Conservation (phyloP, 1,284 basidiomycete genomes). For the Polyporus tsugae region DNA sequence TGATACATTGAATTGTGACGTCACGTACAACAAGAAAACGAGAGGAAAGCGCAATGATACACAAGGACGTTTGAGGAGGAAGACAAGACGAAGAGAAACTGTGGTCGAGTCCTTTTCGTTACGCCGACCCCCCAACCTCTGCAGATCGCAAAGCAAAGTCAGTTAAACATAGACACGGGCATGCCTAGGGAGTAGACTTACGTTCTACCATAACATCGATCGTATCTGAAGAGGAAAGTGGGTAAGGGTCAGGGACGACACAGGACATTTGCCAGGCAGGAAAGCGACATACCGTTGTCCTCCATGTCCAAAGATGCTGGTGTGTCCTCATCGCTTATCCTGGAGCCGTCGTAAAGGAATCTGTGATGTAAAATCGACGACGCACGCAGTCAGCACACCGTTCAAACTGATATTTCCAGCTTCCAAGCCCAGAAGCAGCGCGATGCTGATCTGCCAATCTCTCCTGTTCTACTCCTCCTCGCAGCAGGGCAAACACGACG, state of each 20-base stretch:
- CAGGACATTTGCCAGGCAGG: not conserved
- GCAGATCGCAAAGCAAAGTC: slow-evolving; percentile 15
- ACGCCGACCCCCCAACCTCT: slow-evolving; percentile 49
- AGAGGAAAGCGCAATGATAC: slow-evolving; percentile 29
- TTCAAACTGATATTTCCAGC: not conserved
- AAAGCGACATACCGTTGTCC: slow-evolving; percentile 69
- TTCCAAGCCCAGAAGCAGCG: slow-evolving; percentile 9
- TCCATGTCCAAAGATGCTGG: slow-evolving; percentile 94
- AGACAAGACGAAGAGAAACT: slow-evolving; percentile 7
- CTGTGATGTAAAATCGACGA: slow-evolving; percentile 49
- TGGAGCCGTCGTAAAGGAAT: slow-evolving; percentile 86
- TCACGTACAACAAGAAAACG: slow-evolving; percentile 35
- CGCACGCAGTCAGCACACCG: slow-evolving; percentile 5
- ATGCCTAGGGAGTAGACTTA: slow-evolving; percentile 51
- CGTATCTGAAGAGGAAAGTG: slow-evolving; percentile 59
- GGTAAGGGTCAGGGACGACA: slow-evolving; percentile 12
- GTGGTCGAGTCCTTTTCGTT: slow-evolving; percentile 22
- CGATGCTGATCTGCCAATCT: slow-evolving; percentile 1
- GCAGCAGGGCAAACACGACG: not conserved
- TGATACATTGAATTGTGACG: slow-evolving; percentile 35
- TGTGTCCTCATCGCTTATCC: slow-evolving; percentile 88
- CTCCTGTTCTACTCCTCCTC: not conserved
- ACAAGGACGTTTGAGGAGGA: slow-evolving; percentile 9
- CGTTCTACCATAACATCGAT: slow-evolving; percentile 95
- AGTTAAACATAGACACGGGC: slow-evolving; percentile 5